A percentile compares a stretch with the other conserved stretches of the same genome.
Evolutionary conservation across 2,329 filamentous ascomycete species (phyloP).

Genomic region (Arthroderma sp.): DNA sequence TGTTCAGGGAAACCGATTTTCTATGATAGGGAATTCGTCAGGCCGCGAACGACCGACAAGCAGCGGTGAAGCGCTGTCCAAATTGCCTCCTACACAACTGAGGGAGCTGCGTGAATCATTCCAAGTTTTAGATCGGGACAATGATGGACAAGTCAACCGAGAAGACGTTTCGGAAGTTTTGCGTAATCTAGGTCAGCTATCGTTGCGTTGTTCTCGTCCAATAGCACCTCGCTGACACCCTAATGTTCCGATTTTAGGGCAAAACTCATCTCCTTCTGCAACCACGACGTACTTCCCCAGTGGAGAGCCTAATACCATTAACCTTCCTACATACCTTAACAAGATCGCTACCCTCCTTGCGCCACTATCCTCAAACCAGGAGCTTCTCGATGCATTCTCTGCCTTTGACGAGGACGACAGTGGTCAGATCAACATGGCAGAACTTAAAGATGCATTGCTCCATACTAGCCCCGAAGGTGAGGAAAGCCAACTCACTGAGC

Average conservation of each 20-base stretch:
- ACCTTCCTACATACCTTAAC: conserved; percentile 75
- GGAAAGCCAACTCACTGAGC: conserved; percentile 45
- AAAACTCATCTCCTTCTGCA: conserved; percentile 57
- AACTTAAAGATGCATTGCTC: conserved; percentile 70
- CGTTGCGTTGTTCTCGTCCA: conserved; percentile 1
- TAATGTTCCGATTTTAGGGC: conserved; percentile 37
- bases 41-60: conserved; percentile 14
- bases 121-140: conserved; percentile 80
- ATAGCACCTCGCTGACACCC: not conserved
- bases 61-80: conserved; percentile 10
- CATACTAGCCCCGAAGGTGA: conserved; percentile 69
- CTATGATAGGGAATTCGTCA: conserved; percentile 18
- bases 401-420: conserved; percentile 95
- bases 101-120: conserved; percentile 85
- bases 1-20: conserved; percentile 15
- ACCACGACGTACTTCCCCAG: conserved; percentile 70
- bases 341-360: conserved; percentile 62
- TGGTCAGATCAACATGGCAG: conserved; percentile 73
- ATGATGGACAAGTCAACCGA: conserved; percentile 67
- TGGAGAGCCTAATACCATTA: conserved; percentile 56
- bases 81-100: conserved; percentile 63
- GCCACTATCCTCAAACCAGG: conserved; percentile 60
- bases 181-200: conserved; percentile 55
- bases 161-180: conserved; percentile 83
- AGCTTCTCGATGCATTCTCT: conserved; percentile 79